A percentile compares a stretch with the other conserved stretches of the same genome.
Conservation (phyloP, 2,329 filamentous ascomycete species). For the Apiospora hydei region DNA sequence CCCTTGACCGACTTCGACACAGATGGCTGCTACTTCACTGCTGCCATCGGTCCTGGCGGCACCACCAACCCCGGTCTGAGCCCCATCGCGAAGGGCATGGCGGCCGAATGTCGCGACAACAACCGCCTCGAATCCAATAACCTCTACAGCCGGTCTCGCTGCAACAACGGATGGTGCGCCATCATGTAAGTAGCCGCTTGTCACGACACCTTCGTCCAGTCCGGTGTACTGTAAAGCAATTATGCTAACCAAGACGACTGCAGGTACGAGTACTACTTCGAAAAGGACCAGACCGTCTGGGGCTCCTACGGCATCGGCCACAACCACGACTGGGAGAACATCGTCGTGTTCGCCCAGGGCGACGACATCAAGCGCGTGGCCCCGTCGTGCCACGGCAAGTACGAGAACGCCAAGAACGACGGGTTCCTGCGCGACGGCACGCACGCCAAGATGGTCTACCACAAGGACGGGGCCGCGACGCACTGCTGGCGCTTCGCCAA, state of each 20-base stretch:
- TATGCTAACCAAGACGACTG: neutral
- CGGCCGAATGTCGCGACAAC: conserved; percentile 39
- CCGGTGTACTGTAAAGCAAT: no score
- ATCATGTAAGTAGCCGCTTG: conserved; percentile 35
- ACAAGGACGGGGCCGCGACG: conserved; percentile 25
- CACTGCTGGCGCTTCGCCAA: conserved; percentile 27
- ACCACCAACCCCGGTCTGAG: conserved; percentile 39
- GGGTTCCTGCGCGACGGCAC: conserved; percentile 16
- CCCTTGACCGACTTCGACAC: conserved; percentile 49
- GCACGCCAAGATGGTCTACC: conserved; percentile 29
- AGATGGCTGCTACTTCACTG: conserved; percentile 54
- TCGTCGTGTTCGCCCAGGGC: conserved; percentile 31
- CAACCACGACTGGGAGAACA: conserved; percentile 38
- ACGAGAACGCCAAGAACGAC: conserved; percentile 20
- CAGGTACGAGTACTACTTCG: conserved; percentile 35
- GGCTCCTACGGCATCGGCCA: conserved; percentile 30
- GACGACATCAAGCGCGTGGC: conserved; percentile 24
- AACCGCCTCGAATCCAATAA: conserved; percentile 43
- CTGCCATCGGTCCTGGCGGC: conserved; percentile 50
- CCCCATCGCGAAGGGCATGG: neutral
- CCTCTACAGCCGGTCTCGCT: conserved; percentile 42
- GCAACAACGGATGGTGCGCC: conserved; percentile 45
- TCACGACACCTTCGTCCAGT: no score
- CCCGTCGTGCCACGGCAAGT: conserved; percentile 25
- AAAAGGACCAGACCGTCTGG: conserved; percentile 31